phyloP scores from a whole-genome alignment of 192 early-diverging fungal genomes.

The Backusella westeae region DNA sequence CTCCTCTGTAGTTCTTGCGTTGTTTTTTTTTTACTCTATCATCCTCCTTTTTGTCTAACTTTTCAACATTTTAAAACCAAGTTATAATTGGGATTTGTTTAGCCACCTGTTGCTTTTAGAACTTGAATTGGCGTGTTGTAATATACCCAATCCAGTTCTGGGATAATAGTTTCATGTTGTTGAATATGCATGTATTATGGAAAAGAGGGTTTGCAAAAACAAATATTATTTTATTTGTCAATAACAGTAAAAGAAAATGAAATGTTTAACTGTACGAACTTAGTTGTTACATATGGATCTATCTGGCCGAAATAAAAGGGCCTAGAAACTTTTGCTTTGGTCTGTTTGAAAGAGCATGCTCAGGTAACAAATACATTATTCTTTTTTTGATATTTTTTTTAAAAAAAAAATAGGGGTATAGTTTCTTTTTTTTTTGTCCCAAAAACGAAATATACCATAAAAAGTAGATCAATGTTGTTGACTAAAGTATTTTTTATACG shows the following conservation, averaged over 20 bases:
- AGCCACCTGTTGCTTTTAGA: constrained; percentile 1
- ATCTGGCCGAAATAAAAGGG: not conserved
- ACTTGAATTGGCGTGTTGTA: not conserved
- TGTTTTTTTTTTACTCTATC: not conserved
- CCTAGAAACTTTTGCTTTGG: not conserved
- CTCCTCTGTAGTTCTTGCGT: not conserved
- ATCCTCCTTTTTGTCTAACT: not conserved
- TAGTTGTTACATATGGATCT: not conserved
- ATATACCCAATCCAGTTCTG: not conserved
- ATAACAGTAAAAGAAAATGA: not conserved
- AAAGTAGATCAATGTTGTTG: not conserved
- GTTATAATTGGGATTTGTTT: not conserved
- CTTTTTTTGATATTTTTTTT: not conserved
- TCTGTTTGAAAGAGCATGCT: not conserved
- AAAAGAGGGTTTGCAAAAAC: not conserved
- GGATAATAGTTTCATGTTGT: too few relatives aligned
- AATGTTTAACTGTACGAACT: not conserved
- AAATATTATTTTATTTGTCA: not conserved
- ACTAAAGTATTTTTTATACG: not conserved
- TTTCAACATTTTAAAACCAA: not conserved
- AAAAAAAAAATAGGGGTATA: not conserved
- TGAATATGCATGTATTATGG: not conserved
- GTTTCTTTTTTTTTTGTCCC: not conserved
- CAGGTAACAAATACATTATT: not conserved
- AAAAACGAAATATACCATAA: not conserved